phyloP scores from a whole-genome alignment of 2,329 filamentous ascomycete species.

The Immersiporthe knoxdaviesiana region DNA sequence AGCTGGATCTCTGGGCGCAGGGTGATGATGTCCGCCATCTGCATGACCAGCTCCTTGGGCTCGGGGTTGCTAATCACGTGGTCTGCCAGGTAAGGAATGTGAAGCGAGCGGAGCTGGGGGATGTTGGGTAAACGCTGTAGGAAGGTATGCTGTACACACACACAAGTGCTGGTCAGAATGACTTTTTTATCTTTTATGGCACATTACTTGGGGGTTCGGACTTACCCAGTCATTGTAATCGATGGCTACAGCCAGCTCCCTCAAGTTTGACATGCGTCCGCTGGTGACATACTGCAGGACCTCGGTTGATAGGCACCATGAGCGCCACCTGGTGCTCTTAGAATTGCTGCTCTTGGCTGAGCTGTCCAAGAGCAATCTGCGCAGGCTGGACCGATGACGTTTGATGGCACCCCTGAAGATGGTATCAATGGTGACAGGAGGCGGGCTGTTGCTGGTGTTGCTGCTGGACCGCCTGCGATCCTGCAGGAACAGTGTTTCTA shows the following conservation, averaged over 20 bases:
- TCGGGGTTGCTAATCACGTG: conserved; percentile 60
- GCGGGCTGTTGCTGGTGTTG: conserved; percentile 35
- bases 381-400: conserved; percentile 71
- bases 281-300: conserved; percentile 75
- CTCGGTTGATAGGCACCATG: conserved; percentile 73
- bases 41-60: conserved; percentile 71
- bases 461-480: conserved; percentile 57
- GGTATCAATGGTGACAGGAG: conserved; percentile 66
- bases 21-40: conserved; percentile 78
- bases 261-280: conserved; percentile 72
- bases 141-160: conserved; percentile 70
- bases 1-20: conserved; percentile 76
- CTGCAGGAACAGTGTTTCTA: conserved; percentile 80
- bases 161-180: conserved; percentile 29
- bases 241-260: conserved; percentile 72
- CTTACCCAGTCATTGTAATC: conserved; percentile 80
- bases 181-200: background rate
- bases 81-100: conserved; percentile 70
- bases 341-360: conserved; percentile 53
- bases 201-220: conserved; percentile 17
- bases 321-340: conserved; percentile 58
- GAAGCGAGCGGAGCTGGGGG: conserved; percentile 70
- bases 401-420: conserved; percentile 73
- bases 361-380: conserved; percentile 75
- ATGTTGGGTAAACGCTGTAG: conserved; percentile 74